Evolutionary conservation across 495 filamentous ascomycete genomes (phyloP).

Genomic region (Talaromyces nanjingensis): DNA sequence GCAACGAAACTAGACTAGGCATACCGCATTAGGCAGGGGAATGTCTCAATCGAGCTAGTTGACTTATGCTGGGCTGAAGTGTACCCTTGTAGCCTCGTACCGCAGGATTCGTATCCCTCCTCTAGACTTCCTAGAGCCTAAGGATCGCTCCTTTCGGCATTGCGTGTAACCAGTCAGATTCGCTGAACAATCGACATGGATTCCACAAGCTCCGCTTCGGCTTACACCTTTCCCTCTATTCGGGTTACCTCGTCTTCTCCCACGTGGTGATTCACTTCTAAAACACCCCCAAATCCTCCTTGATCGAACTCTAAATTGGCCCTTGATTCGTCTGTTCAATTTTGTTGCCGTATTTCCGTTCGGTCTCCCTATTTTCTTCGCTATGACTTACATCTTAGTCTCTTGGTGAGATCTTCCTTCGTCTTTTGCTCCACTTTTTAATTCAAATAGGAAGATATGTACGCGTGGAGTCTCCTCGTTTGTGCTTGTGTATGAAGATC

Average conservation of each 20-base stretch:
- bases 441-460: not conserved
- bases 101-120: not conserved
- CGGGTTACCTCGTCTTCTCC: not conserved
- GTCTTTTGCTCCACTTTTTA: not conserved
- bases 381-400: not conserved
- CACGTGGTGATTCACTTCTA: constrained; percentile 5
- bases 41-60: not conserved
- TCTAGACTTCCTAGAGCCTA: not conserved
- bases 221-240: not conserved
- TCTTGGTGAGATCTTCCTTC: not conserved
- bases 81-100: not conserved
- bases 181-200: not conserved
- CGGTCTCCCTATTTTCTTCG: not conserved
- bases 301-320: not conserved
- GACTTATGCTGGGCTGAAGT: not conserved
- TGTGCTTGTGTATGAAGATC: too few species aligned
- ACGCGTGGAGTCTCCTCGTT: too few species aligned
- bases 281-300: not conserved
- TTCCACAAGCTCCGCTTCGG: not conserved
- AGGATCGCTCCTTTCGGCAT: not conserved
- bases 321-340: not conserved
- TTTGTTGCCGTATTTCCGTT: not conserved
- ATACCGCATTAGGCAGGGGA: not conserved
- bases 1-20: not conserved
- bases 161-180: not conserved